phyloP scores from a whole-genome alignment of 202 grass and related monocot species.

The Cymbopogon flexuosus region DNA sequence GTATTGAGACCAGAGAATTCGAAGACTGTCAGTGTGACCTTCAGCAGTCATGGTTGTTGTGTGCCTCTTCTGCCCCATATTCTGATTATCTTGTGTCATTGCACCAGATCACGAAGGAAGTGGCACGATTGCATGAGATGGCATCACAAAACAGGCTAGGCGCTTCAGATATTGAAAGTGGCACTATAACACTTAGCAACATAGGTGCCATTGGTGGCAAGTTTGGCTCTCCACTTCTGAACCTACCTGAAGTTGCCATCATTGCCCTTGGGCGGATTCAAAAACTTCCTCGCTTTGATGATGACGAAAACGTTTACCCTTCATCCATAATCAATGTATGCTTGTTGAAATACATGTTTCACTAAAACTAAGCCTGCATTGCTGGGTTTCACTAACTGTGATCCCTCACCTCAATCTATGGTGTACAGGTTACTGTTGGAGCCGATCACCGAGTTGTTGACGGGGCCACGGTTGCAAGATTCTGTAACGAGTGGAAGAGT shows the following conservation, averaged over 20 bases:
- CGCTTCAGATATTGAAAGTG: slow-evolving; percentile 63
- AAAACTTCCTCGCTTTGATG: slow-evolving; percentile 68
- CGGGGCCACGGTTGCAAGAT: slow-evolving; percentile 79
- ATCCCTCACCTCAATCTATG: not conserved
- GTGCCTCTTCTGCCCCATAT: not conserved
- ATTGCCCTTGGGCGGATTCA: slow-evolving; percentile 83
- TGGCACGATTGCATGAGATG: slow-evolving; percentile 62
- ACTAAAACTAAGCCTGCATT: not conserved
- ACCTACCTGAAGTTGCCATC: slow-evolving; percentile 91
- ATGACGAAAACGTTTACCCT: slow-evolving; percentile 59
- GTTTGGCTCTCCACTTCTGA: slow-evolving; percentile 92
- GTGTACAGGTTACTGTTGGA: slow-evolving; percentile 65
- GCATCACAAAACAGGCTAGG: slow-evolving; percentile 65
- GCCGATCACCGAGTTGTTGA: slow-evolving; percentile 90
- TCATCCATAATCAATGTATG: slow-evolving; percentile 75
- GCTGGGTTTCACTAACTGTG: not conserved
- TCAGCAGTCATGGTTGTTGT: slow-evolving; percentile 9
- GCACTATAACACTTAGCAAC: slow-evolving; percentile 92
- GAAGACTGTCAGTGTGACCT: not conserved
- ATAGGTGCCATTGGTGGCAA: slow-evolving; percentile 92
- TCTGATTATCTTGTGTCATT: not conserved
- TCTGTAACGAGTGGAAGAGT: slow-evolving; percentile 87
- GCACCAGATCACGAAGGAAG: slow-evolving; percentile 74
- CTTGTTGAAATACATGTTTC: not conserved
- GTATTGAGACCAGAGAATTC: not conserved